Evolutionary conservation across 2,329 filamentous ascomycete genomes (phyloP), one percentile per base, ranked within the genome.

Genomic region (Fusarium sp.): DNA sequence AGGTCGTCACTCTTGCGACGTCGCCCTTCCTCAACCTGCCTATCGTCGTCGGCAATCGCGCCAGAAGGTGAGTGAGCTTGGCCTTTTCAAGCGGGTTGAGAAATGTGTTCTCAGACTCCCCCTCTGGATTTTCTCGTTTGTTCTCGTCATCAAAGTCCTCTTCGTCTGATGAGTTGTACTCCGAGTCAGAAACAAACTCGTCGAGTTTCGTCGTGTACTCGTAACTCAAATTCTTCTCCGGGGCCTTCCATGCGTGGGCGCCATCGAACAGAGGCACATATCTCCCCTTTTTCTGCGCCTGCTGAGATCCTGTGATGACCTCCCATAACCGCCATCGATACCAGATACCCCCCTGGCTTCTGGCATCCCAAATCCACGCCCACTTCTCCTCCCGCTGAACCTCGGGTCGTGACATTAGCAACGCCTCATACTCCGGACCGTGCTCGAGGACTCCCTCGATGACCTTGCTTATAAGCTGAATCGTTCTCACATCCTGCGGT

Each of bases 251-350:
- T 8, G 91, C 89, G 72, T 93, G 89, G 40, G 91, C 90, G 9
- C 90, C 91, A 76, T 97, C 94, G 70, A 97, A 97, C 0, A 97
- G 84, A 1, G 90, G 88, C 22, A 92, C 75, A 64, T 89, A 90
- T 73, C 87, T 90, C 52, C 84, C 85, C 74, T 87, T 85, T 5
- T 84, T 83, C 16, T 81, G 80, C 18, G 82, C 83, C 5, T 84
- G 79, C 47, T 87, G 85, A 1, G 87, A 87, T 6, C 92, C 91
- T 1, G 93, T 95, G n/a, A 96, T 86, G 10, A 96, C 88, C 76
- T 96, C 92, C 93, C 95, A 98, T 52, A 98, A 80, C 52, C 94
- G 91, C 93, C 94, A 98, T 50, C 96, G 91, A 82, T 98, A 98
- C 89, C 95, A 99, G 18, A 97, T 89, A 18, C 93, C 96, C 29